These are phyloP conservation scores for Scytalidium lignicola DNA, from an alignment of 2,329 filamentous ascomycete species.

Conservation along the genomic window DNA sequence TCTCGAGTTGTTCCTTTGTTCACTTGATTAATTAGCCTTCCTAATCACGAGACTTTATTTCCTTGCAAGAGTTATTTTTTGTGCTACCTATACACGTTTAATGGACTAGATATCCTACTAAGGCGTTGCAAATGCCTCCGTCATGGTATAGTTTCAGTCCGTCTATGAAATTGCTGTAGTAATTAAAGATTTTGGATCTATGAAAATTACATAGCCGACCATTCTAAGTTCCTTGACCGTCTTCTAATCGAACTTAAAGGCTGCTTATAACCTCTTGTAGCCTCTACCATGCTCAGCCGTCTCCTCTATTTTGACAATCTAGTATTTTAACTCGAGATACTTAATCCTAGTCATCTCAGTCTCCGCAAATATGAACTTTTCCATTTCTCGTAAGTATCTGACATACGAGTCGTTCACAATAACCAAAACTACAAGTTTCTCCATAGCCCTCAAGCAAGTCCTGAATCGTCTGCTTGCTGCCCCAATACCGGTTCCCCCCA, in stretches of 20 bases:
- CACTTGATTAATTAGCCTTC: slow-evolving; percentile 32
- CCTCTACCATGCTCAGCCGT: too few relatives aligned
- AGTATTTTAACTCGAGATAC: too few relatives aligned
- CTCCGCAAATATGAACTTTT: slow-evolving; percentile 41
- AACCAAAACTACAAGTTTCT: slow-evolving; percentile 72
- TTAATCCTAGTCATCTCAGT: too few relatives aligned
- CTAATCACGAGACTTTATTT: slow-evolving; percentile 27
- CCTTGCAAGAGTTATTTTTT: not conserved
- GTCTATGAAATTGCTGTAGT: not conserved
- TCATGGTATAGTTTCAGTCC: not conserved
- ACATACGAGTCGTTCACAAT: slow-evolving; percentile 63
- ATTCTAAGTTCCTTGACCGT: too few relatives aligned
- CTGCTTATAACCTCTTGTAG: too few relatives aligned
- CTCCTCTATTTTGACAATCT: too few relatives aligned
- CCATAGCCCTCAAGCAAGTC: slow-evolving; percentile 67
- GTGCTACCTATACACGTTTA: not conserved
- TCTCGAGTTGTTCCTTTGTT: slow-evolving; percentile 26
- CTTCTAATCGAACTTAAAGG: too few relatives aligned
- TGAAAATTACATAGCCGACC: slow-evolving; percentile 7
- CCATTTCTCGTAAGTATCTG: slow-evolving; percentile 49
- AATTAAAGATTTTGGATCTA: not conserved
- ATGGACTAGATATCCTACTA: not conserved
- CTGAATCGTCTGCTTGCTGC: slow-evolving; percentile 72
- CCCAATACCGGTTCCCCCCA: slow-evolving; percentile 82
- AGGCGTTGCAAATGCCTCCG: not conserved